Conservation (phyloP, 768 basidiomycete species). For the Mycena haematopus region DNA sequence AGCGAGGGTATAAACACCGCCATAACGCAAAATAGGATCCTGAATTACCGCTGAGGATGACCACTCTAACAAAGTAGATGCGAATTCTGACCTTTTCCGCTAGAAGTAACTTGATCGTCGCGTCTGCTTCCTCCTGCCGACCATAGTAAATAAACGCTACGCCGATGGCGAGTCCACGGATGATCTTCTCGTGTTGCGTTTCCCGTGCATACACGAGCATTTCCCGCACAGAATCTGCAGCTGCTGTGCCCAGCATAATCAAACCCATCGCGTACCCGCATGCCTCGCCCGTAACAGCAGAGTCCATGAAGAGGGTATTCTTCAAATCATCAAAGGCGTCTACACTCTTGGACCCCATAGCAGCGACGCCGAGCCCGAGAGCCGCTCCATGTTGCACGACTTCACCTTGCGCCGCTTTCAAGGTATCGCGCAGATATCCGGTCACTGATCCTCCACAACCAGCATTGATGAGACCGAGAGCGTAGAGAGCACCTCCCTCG, state of each 20-base stretch:
- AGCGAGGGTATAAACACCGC: conserved; percentile 96
- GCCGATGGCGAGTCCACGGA: conserved; percentile 92
- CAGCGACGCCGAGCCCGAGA: conserved; percentile 94
- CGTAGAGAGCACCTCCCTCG: conserved; percentile 96
- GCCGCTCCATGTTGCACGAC: conserved; percentile 98
- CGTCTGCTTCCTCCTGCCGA: conserved; percentile 89
- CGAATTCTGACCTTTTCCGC: conserved; percentile 76
- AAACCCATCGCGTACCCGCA: conserved; percentile 98
- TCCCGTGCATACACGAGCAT: conserved; percentile 97
- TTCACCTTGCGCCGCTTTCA: conserved; percentile 79
- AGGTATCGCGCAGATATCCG: conserved; percentile 78
- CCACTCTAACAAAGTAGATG: background rate
- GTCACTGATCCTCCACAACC: conserved; percentile 83
- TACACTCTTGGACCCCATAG: conserved; percentile 88
- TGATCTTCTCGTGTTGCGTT: conserved; percentile 99
- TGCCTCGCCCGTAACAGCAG: conserved; percentile 94
- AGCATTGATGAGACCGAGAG: conserved; percentile 92
- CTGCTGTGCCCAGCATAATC: conserved; percentile 95
- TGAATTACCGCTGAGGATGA: conserved; percentile 38
- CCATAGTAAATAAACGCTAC: conserved; percentile 93
- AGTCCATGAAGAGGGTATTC: conserved; percentile 88
- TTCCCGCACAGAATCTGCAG: conserved; percentile 80
- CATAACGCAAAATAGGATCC: conserved; percentile 97
- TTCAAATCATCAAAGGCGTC: conserved; percentile 94
- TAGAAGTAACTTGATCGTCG: conserved; percentile 76